phyloP scores from a whole-genome alignment of 2,329 filamentous ascomycete species.

The Aspergillus sp. region DNA sequence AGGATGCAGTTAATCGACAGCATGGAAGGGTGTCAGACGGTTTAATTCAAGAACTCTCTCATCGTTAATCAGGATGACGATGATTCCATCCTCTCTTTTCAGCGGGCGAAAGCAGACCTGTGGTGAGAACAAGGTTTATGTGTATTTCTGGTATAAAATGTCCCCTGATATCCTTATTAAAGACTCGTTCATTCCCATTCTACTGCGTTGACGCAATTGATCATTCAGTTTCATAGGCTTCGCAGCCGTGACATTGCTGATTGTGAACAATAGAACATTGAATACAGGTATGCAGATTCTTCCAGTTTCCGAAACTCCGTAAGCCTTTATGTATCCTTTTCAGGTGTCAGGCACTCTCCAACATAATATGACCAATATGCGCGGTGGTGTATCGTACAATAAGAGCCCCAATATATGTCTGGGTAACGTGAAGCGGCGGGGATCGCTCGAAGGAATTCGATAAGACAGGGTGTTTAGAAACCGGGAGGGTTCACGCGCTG shows the following conservation, averaged over 20 bases:
- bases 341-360: constrained; percentile 12
- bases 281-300: constrained; percentile 19
- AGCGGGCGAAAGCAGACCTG: too few relatives aligned
- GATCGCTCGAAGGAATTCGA: constrained; percentile 7
- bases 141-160: background rate
- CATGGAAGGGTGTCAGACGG: constrained; percentile 1
- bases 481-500: constrained; percentile 92
- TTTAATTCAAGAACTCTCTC: constrained; percentile 9
- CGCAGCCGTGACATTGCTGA: constrained; percentile 25
- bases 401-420: constrained; percentile 8
- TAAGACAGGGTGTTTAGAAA: constrained; percentile 58
- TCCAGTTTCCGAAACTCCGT: constrained; percentile 34
- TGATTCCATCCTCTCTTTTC: too few relatives aligned
- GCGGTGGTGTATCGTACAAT: constrained; percentile 31
- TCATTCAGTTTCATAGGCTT: constrained; percentile 8
- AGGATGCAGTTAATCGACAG: too few relatives aligned
- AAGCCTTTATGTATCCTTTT: constrained; percentile 20
- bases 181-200: background rate
- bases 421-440: background rate
- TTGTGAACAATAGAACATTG: constrained; percentile 17
- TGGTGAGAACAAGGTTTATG: too few relatives aligned
- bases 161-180: background rate
- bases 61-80: background rate
- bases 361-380: constrained; percentile 3
- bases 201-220: background rate